A percentile compares a stretch with the other conserved stretches of the same genome.
Conservation (phyloP, 441 rosid genomes). For the Hura crepitans region DNA sequence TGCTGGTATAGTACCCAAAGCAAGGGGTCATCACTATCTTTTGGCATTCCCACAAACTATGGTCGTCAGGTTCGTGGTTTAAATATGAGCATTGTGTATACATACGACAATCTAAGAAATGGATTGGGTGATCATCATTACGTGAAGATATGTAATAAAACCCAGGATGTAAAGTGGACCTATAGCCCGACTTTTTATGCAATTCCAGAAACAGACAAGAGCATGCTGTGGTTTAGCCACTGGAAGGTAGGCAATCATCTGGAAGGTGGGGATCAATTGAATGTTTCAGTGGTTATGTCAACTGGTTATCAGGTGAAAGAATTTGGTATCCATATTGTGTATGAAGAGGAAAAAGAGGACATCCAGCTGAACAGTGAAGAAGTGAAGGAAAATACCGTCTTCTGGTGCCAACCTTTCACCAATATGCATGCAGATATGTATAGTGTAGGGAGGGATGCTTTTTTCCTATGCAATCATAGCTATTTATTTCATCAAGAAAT, state of each 20-base stretch:
- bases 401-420: background rate
- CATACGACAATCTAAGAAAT: background rate
- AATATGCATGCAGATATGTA: background rate
- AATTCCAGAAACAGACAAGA: conserved; percentile 14
- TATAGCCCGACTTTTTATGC: conserved; percentile 20
- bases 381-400: background rate
- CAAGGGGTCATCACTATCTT: conserved; percentile 11
- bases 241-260: conserved; percentile 24
- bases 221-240: conserved; percentile 24
- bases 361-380: conserved; percentile 5
- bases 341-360: conserved; percentile 16
- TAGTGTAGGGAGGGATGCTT: conserved; percentile 1
- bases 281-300: conserved; percentile 14
- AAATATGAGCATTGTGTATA: conserved; percentile 13
- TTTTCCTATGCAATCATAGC: conserved; percentile 19
- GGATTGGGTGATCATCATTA: background rate
- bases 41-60: background rate
- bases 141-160: conserved; percentile 12
- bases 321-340: conserved; percentile 13
- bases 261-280: conserved; percentile 20
- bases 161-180: conserved; percentile 10
- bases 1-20: conserved; percentile 16
- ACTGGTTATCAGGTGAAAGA: conserved; percentile 10
- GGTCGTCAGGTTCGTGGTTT: conserved; percentile 17
- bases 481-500: conserved; percentile 13